Percentiles rank a stretch among this genome's conserved stretches.
phyloP scores from a whole-genome alignment of 306 rosid genomes.

The Lotus japonicus region DNA sequence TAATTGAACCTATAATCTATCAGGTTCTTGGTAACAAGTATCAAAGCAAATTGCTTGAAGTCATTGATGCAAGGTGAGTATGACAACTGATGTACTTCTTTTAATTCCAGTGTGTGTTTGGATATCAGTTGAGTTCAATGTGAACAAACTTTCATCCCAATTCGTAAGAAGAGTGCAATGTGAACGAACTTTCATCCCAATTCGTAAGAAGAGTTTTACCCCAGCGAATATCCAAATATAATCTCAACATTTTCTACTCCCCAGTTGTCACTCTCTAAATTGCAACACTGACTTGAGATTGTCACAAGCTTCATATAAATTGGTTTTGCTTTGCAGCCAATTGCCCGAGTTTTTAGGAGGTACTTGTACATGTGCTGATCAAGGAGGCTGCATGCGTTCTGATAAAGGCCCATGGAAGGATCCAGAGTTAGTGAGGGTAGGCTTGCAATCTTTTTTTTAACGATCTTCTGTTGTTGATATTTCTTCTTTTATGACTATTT shows the following conservation, averaged over 20 bases:
- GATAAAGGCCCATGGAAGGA: slow-evolving; percentile 97
- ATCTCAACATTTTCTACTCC: too few relatives aligned
- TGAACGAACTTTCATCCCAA: too few relatives aligned
- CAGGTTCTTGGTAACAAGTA: slow-evolving; percentile 92
- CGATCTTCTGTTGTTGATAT: not conserved
- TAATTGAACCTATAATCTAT: slow-evolving; percentile 19
- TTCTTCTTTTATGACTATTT: not conserved
- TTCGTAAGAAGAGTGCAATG: too few relatives aligned
- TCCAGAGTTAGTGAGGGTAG: slow-evolving; percentile 49
- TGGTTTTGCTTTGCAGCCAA: slow-evolving; percentile 42
- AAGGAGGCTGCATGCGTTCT: slow-evolving; percentile 87
- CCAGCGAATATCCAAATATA: too few relatives aligned
- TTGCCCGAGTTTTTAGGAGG: slow-evolving; percentile 90
- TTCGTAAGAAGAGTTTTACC: too few relatives aligned
- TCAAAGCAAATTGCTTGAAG: slow-evolving; percentile 79
- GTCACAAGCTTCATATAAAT: too few relatives aligned
- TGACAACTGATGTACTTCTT: too few relatives aligned
- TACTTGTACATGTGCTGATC: slow-evolving; percentile 68
- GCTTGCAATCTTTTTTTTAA: not conserved
- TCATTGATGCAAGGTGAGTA: slow-evolving; percentile 77
- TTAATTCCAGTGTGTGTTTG: too few relatives aligned
- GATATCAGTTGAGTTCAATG: too few relatives aligned
- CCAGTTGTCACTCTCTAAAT: too few relatives aligned
- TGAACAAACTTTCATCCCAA: too few relatives aligned
- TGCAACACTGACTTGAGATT: too few relatives aligned